Evolutionary conservation across 1,284 basidiomycete species (phyloP), one percentile per base, ranked within the genome.

Genomic region (Fomitopsis schrenkii): DNA sequence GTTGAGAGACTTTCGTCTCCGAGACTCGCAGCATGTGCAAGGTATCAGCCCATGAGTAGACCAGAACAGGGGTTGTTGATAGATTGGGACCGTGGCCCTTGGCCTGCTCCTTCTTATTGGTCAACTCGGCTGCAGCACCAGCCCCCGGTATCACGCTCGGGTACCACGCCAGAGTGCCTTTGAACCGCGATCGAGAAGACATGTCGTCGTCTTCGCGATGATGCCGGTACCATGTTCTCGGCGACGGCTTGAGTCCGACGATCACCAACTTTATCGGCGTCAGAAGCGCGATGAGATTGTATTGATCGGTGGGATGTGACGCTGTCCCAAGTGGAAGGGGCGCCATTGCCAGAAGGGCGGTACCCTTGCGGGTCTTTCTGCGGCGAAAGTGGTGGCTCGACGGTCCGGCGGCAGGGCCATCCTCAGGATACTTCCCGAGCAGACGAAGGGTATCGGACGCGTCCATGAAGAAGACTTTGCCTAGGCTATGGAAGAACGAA

Each of bases 371-470:
- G 69, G 74, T 63, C 68, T 70, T 71, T n/a, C 71, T 71, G 50
- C 71, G 70, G 19, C 66, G 75, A 56, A 71, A 69, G 22, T 61
- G 68, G 50, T 72, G 69, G 26, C 35, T 38, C 5, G 56, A 50
- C 9, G 60, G 65, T 48, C 22, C 62, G 48, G 56, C 62, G 52
- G 52, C 54, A 54, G 19, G 66, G 38, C 76, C 78, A 41, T 86
- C 83, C 19, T 86, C 81, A 8, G 92, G 90, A 73, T 98, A 98
- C 69, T 90, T 91, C 0, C 97, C 97, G 5, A 98, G 83, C 63
- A 99, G 93, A 15, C 97, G 88, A 41, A 99, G 84, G 12, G 94
- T 95, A 72, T 99, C 97, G 46, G 93, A 91, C 9, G 95, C 96
- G 59, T 97, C 95, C 15, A 99, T 91, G 64, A 98, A 98, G 19